Evolutionary conservation across 108 stramenopile species (phyloP).

Genomic region (Mayamaea pseudoterrestris): DNA sequence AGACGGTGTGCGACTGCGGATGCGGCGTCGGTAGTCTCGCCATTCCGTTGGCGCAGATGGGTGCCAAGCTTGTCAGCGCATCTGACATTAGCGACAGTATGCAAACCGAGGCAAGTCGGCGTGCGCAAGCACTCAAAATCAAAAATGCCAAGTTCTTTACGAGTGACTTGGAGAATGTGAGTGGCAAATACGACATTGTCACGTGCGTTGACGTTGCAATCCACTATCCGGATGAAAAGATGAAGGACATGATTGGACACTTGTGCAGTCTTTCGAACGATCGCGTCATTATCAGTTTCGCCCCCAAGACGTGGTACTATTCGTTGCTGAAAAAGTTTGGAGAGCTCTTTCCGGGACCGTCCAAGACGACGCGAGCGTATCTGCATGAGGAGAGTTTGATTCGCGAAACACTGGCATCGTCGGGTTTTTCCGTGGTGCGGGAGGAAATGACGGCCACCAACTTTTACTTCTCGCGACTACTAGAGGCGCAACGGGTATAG

Average conservation of each 20-base stretch:
- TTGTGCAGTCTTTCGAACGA: constrained; percentile 75
- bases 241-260: constrained; percentile 85
- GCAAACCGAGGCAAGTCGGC: constrained; percentile 80
- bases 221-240: constrained; percentile 94
- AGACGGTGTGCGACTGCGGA: constrained; percentile 85
- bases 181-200: constrained; percentile 86
- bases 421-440: constrained; percentile 82
- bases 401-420: constrained; percentile 52
- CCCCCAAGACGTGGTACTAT: constrained; percentile 95
- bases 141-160: constrained; percentile 81
- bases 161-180: constrained; percentile 88
- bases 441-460: constrained; percentile 93
- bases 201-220: constrained; percentile 97
- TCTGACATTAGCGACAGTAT: constrained; percentile 90
- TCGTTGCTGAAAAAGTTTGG: constrained; percentile 88
- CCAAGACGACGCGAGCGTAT: constrained; percentile 93
- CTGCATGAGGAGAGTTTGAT: constrained; percentile 88
- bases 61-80: constrained; percentile 72
- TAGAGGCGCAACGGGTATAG: constrained; percentile 80
- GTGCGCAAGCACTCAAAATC: constrained; percentile 70
- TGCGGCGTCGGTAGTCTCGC: constrained; percentile 90
- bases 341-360: constrained; percentile 92
- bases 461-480: constrained; percentile 93
- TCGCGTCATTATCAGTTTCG: constrained; percentile 88
- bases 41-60: constrained; percentile 89